Base-by-base conservation (phyloP, 441 rosid genomes). In the Adansonia grandidieri region DNA sequence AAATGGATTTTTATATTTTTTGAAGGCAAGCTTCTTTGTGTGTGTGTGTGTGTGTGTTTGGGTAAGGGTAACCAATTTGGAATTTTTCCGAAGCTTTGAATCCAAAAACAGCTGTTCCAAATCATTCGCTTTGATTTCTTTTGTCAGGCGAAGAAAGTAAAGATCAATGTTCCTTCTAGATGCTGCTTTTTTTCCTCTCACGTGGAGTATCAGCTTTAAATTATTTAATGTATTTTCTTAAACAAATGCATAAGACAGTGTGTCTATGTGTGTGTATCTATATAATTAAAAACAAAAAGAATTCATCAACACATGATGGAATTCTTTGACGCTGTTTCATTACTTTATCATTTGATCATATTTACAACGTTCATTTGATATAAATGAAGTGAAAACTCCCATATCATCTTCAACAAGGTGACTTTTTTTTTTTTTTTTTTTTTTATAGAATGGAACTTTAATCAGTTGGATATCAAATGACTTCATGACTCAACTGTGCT, bases 251-350 rank as follows among this genome's bases (percentile, higher is more conserved):
- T 15, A 65, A 65, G 10, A 40, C 6, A 42, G n/a, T n/a, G n/a
- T n/a, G n/a, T n/a, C n/a, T n/a, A n/a, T n/a, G 24, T 44, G 44
- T 24, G 28, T 24, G 28, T 24, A 28, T 28, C 32, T 44, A 4
- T 44, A 42, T 19, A 44, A 17, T 8, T 6, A 42, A 9, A 4
- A 44, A 66, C n/a, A 28, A 48, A 48, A 20, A 48, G 42, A 48
- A 69, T 48, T 48, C 73, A 47, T 47, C 58, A 48, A 57, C 57
- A 69, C 54, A 69, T 69, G 73, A 48, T 22, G 73, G 6, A 24
- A 22, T 48, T 47, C 11, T 48, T 15, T 69, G 42, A 48, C 11
- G 40, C 19, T 50, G 32, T 28, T 28, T 28, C 32, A 28, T 28
- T 28, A 28, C 7, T 17, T 9, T 67, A 15, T 20, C 37, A 6